Base-by-base conservation (phyloP, 345 rosid genomes). In the Gossypium turneri region DNA sequence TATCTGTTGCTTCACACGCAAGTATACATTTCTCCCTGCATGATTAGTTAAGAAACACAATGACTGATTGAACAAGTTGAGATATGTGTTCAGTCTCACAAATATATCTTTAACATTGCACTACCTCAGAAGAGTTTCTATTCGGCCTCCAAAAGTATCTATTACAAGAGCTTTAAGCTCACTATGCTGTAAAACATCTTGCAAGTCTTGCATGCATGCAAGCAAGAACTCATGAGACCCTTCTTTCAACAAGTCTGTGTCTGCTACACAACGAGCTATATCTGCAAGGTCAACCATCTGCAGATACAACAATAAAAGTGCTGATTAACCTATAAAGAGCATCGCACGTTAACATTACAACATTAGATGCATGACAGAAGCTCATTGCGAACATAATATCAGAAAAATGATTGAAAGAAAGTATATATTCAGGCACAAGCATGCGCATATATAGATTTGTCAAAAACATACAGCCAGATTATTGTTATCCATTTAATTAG, bases 271-370 rank as follows among this genome's bases (percentile, higher is more conserved):
- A 73, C 90, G 91, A 52, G 94, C 92, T 77, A 91, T 89, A 83
- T 91, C 94, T 50, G 92, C 86, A 81, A 91, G 91, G 78, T 91
- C 92, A 82, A 83, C 83, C 90, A 91, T 91, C 97, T 91, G 85
- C 76, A 76, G 24, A 70, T 68, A 50, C 64, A 56, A 63, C 20
- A 47, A 77, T 38, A 68, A 57, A 50, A 48, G 43, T 69, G 56
- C 1, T 51, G 20, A 66, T 70, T 15, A 75, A 38, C 12, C 57
- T 43, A 38, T 25, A 50, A 57, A 75, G 29, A 38, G 52, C 43
- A 57, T 41, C 12, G 7, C 45, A 12, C 16, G 43, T 20, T 53
- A 11, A 53, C 63, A 45, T 29, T 29, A 74, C 13, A 72, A 15
- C 64, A 24, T 16, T 41, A 45, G 15, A 56, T 20, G 58, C 43